Percentiles rank a stretch among this genome's conserved stretches.
Conservation (phyloP, 108 stramenopile genomes). For the Fragilaria crotonensis region DNA sequence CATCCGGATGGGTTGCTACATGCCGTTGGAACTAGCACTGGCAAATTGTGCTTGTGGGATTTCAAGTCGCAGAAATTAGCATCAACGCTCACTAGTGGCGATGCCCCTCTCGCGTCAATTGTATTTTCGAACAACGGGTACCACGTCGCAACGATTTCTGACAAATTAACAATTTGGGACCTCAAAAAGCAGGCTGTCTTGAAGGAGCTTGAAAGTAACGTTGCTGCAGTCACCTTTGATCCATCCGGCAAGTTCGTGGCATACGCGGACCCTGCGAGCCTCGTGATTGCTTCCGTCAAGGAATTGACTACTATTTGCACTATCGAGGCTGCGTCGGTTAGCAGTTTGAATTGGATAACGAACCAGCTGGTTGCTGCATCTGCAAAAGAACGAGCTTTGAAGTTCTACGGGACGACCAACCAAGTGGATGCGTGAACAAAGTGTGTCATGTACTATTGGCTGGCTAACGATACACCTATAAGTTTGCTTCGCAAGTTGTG, state of each 20-base stretch:
- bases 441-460: no score
- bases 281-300: conserved; percentile 58
- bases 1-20: conserved; percentile 93
- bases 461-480: no score
- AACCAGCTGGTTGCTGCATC: background rate
- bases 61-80: conserved; percentile 70
- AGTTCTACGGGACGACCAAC: conserved; percentile 3
- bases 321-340: background rate
- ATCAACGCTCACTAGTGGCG: conserved; percentile 34
- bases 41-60: conserved; percentile 75
- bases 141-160: conserved; percentile 53
- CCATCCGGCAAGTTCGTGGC: conserved; percentile 63
- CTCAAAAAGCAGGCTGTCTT: conserved; percentile 73
- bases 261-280: conserved; percentile 41
- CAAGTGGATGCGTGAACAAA: no score
- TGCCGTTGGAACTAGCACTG: conserved; percentile 47
- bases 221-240: conserved; percentile 47
- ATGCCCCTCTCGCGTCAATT: conserved; percentile 40
- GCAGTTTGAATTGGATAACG: conserved; percentile 1
- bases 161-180: conserved; percentile 68
- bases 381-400: conserved; percentile 15
- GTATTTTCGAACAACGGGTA: conserved; percentile 87
- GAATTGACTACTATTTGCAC: conserved; percentile 52
- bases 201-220: conserved; percentile 18
- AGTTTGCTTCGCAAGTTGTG: no score